Evolutionary conservation across 129 eudicot genomes (phyloP), one percentile per base, ranked within the genome.

Genomic region (Cynara cardunculus): DNA sequence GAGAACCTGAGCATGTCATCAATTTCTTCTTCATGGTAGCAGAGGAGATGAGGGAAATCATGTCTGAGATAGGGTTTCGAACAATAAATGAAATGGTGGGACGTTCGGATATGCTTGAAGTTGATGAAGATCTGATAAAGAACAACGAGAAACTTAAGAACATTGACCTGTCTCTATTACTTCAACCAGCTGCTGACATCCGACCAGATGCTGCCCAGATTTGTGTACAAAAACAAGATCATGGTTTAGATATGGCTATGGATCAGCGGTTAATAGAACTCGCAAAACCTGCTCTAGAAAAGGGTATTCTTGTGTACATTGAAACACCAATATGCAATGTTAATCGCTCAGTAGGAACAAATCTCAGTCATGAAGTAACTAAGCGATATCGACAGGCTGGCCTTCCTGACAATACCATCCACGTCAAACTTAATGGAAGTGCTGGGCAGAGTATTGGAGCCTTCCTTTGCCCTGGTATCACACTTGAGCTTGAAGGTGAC

Each of bases 401-500:
- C 22, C 97, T 96, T 76, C 97, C 94, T 25, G 75, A 86, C 1
- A 97, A 96, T 78, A 96, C 99, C n/a, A 91, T 96, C 77, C 99
- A 96, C 67, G 77, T 96, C 67, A 96, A 96, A 87, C 92, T 96
- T 72, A 59, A 69, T 34, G 99, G 99, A 46, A 96, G 98, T 84
- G 99, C 98, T 7, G 99, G 99, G 7, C 99, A 96, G 88, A 96
- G 99, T 81, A 85, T 96, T 7, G 99, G 98, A 75, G 99, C 99
- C 74, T 96, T 96, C 82, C 87, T 96, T 0, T 96, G 99, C 82
- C 87, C 98, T 24, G 99, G 99, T 35, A 88, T 96, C 59, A 84
- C 85, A 72, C 88, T 96, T 19, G 99, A 96, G 89, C 93, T 96
- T 77, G 99, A 96, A 87, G 99, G 99, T 14, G 99, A 96, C 77